phyloP scores from a whole-genome alignment of 2,329 filamentous ascomycete genomes.

The Cladosporium sp. region DNA sequence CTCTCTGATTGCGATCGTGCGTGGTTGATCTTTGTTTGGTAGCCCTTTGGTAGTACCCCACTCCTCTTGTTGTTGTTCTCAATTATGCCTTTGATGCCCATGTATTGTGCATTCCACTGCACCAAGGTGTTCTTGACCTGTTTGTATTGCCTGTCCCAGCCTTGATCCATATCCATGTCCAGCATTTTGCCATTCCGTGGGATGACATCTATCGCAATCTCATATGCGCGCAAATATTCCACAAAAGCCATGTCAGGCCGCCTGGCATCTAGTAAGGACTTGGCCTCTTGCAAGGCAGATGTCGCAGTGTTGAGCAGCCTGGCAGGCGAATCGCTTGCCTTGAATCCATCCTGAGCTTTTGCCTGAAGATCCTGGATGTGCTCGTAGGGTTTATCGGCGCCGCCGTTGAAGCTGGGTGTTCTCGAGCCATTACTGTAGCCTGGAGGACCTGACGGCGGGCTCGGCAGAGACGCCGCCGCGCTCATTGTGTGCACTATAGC shows the following conservation, averaged over 20 bases:
- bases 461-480: constrained; percentile 23
- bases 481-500: constrained; percentile 22
- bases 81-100: constrained; percentile 48
- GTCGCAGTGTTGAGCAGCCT: constrained; percentile 40
- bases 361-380: constrained; percentile 43
- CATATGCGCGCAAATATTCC: constrained; percentile 78
- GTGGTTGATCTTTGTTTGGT: constrained; percentile 14
- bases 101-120: constrained; percentile 39
- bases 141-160: constrained; percentile 35
- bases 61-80: constrained; percentile 51
- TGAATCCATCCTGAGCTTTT: constrained; percentile 34
- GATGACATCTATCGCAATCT: constrained; percentile 72
- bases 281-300: constrained; percentile 46
- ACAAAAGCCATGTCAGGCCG: constrained; percentile 72
- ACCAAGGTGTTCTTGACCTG: constrained; percentile 29
- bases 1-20: constrained; percentile 17
- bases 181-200: constrained; percentile 53
- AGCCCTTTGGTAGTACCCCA: constrained; percentile 35
- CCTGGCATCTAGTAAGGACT: constrained; percentile 52
- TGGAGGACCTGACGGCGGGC: constrained; percentile 6
- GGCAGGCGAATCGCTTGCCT: constrained; percentile 21
- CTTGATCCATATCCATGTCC: constrained; percentile 10
- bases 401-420: constrained; percentile 16
- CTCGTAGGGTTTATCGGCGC: constrained; percentile 19
- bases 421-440: constrained; percentile 12